Percentiles rank a stretch among this genome's conserved stretches.
phyloP scores from a whole-genome alignment of 305 asterid genomes.

The Fraxinus paxiana region DNA sequence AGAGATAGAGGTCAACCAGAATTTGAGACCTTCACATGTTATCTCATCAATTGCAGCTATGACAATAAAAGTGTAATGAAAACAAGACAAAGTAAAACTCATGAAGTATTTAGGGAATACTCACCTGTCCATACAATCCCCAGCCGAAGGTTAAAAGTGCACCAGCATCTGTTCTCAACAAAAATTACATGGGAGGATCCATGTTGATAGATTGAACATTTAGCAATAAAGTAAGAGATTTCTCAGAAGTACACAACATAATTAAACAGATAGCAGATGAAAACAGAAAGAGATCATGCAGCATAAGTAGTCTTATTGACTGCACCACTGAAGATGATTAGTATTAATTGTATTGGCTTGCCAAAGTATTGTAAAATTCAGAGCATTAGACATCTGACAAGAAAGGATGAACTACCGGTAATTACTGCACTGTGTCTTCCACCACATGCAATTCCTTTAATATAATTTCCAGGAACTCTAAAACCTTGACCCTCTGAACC shows the following conservation, averaged over 20 bases:
- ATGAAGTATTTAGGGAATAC: slow-evolving; percentile 23
- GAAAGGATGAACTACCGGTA: slow-evolving; percentile 47
- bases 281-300: not conserved
- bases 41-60: not conserved
- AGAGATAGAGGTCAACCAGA: not conserved
- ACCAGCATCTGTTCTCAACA: slow-evolving; percentile 71
- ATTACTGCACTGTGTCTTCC: slow-evolving; percentile 92
- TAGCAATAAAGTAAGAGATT: not conserved
- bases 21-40: slow-evolving; percentile 2
- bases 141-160: slow-evolving; percentile 88
- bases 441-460: slow-evolving; percentile 92
- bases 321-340: not conserved
- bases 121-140: slow-evolving; percentile 98
- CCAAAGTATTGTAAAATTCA: not conserved
- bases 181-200: slow-evolving; percentile 18
- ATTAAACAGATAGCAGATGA: not conserved
- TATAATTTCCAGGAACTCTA: slow-evolving; percentile 71
- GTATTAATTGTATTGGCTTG: not conserved
- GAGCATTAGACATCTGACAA: not conserved
- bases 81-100: slow-evolving; percentile 10
- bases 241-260: not conserved
- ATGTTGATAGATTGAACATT: slow-evolving; percentile 2
- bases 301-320: not conserved
- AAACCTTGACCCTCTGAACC: slow-evolving; percentile 54
- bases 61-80: not conserved